phyloP scores from a whole-genome alignment of 805 yeast species.

The Wickerhamiella nectarea region DNA sequence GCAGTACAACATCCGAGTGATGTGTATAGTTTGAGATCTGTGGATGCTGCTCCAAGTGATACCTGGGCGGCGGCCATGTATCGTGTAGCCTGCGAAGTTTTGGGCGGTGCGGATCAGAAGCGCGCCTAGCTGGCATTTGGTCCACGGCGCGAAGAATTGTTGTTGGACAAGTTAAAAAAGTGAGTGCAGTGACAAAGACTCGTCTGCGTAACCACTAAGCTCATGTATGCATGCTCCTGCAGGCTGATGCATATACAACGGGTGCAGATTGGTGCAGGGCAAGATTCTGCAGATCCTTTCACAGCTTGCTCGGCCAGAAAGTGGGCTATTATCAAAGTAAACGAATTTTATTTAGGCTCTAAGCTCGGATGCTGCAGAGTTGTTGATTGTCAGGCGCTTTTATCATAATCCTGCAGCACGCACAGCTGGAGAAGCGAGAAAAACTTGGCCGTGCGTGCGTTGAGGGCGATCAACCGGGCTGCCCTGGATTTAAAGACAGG shows the following conservation, averaged over 20 bases:
- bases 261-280: neutral
- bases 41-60: neutral
- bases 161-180: neutral
- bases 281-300: neutral
- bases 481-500: no score
- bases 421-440: no score
- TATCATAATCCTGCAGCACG: no score
- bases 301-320: no score
- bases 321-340: no score
- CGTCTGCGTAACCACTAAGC: conserved; percentile 5
- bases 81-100: neutral
- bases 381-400: no score
- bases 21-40: neutral
- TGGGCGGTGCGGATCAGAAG: neutral
- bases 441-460: no score
- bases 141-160: neutral
- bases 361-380: no score
- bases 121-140: neutral
- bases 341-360: no score
- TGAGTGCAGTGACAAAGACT: neutral
- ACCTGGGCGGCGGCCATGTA: neutral
- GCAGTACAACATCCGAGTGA: neutral
- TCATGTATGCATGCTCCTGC: conserved; percentile 3
- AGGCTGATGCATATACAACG: neutral
- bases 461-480: no score